Evolutionary conservation across 2,329 filamentous ascomycete genomes (phyloP).

Genomic region (Alternaria angustiovoidea): DNA sequence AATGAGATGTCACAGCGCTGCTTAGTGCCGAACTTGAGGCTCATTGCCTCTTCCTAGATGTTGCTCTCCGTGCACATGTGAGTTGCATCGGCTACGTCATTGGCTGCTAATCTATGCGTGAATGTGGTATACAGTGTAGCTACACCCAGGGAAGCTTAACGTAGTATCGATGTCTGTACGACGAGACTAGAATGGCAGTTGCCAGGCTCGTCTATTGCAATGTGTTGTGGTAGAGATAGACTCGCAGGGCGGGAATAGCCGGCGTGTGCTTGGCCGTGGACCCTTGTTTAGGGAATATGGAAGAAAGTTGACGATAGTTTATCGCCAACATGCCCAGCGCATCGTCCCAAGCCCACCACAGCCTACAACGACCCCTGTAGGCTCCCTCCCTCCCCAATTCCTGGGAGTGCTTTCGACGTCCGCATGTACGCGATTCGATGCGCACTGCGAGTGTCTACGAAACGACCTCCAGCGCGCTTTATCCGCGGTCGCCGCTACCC

Average conservation of each 20-base stretch:
- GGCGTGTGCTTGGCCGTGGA: constrained; percentile 19
- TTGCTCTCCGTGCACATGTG: neutral
- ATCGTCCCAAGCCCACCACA: constrained; percentile 21
- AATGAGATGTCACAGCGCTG: neutral
- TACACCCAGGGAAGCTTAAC: neutral
- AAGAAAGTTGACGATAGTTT: constrained; percentile 27
- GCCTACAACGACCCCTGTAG: constrained; percentile 26
- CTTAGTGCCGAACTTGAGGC: neutral
- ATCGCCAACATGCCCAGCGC: constrained; percentile 29
- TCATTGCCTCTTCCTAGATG: neutral
- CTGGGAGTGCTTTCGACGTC: constrained; percentile 32
- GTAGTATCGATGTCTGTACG: neutral
- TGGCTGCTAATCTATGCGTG: neutral
- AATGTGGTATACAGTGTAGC: neutral
- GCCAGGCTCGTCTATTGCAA: neutral
- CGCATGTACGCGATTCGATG: constrained; percentile 55
- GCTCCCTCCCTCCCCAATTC: constrained; percentile 23
- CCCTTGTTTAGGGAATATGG: constrained; percentile 21
- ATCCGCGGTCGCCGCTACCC: constrained; percentile 50
- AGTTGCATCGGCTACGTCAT: neutral
- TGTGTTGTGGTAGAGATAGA: neutral
- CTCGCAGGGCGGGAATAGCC: constrained; percentile 10
- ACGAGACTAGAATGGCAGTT: neutral
- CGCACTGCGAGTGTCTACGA: constrained; percentile 51
- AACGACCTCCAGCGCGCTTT: constrained; percentile 48